phyloP scores from a whole-genome alignment of 2,329 filamentous ascomycete genomes.

The Venturia oleaginea region DNA sequence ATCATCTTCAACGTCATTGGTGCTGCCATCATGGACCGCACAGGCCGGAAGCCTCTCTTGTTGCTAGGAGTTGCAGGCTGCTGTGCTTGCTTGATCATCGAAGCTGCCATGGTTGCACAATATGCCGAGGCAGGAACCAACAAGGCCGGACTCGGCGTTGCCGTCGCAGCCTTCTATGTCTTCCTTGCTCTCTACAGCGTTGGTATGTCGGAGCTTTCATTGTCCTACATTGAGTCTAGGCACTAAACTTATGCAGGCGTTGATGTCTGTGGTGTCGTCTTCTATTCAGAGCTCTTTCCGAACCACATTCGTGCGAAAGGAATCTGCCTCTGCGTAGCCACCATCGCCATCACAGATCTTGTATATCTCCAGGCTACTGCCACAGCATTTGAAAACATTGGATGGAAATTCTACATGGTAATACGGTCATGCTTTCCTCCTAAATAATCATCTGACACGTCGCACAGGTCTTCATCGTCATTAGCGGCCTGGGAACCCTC shows the following conservation, averaged over 20 bases:
- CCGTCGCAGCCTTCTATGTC: conserved; percentile 21
- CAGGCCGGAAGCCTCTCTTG: conserved; percentile 16
- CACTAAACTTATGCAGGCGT: conserved; percentile 19
- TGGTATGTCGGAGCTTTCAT: conserved; percentile 2
- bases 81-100: conserved; percentile 20
- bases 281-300: conserved; percentile 19
- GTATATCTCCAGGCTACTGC: conserved; percentile 23
- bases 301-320: conserved; percentile 22
- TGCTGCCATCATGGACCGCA: conserved; percentile 11
- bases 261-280: conserved; percentile 20
- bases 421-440: neutral
- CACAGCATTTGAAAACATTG: conserved; percentile 25
- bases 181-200: conserved; percentile 21
- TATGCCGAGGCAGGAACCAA: conserved; percentile 21
- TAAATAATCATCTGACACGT: neutral
- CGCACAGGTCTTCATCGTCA: conserved; percentile 20
- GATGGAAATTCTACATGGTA: conserved; percentile 26
- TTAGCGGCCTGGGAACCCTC: conserved; percentile 17
- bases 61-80: conserved; percentile 21
- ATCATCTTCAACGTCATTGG: conserved; percentile 20
- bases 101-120: conserved; percentile 21
- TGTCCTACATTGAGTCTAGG: conserved; percentile 17
- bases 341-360: conserved; percentile 30
- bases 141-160: conserved; percentile 19
- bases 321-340: conserved; percentile 20